Evolutionary conservation across 768 basidiomycete species (phyloP), one percentile per base, ranked within the genome.

Genomic region (Lactarius akahatsu): DNA sequence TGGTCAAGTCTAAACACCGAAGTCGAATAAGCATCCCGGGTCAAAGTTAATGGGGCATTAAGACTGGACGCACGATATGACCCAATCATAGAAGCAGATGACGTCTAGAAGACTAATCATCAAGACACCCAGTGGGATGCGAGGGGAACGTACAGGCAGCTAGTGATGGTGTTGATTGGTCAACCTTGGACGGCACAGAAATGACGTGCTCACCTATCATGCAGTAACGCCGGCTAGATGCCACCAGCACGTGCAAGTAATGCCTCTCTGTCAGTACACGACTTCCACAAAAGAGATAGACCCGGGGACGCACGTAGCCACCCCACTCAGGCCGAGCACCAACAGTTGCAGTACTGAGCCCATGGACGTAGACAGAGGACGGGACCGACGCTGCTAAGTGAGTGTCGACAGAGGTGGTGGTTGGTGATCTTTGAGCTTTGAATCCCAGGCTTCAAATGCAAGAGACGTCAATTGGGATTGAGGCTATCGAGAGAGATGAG

Each of bases 201-300:
- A n/a, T 5, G 1, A 18, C 4, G 26, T 1, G 55, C 66, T 36
- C 13, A 69, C 68, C 45, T 2, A 4, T 20, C 16, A 69, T 36
- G 50, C 26, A 20, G 26, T 68, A 63, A 28, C 68, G 68, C 20
- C 61, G 57, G 16, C 68, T 69, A 50, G 20, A 59, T 28, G 38
- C 15, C 55, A 30, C 56, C 34, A 8, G 3, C 11, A 18, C 10
- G 28, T 41, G 3, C 7, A 60, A 54, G 38, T 13, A 15, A 26
- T 4, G 8, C 7, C 47, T 11, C 34, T 54, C 23, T 38, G 36
- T 66, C 45, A 61, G 28, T 23, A 23, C 1, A 34, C 32, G 32
- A 32, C 32, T 32, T 32, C 32, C 8, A 9, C 32, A 32, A 32
- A 32, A 32, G 32, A 32, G 32, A 32, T 32, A 32, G 32, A 8